These are phyloP conservation scores for Thymus quinquecostatus DNA, from an alignment of 257 asterid species.

Conservation along the genomic window DNA sequence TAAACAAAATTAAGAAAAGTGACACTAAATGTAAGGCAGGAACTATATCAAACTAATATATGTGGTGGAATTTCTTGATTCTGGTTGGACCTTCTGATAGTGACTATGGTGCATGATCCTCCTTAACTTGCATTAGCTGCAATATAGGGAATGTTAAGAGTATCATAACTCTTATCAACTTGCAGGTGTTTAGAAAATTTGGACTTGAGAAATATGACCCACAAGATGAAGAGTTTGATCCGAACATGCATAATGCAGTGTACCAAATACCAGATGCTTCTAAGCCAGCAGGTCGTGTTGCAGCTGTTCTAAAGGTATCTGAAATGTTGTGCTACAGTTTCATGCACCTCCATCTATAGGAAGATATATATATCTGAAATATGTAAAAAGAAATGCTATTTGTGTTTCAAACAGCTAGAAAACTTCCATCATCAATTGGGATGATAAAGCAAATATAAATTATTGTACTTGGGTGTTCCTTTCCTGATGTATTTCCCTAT, in stretches of 20 bases:
- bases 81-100: background rate
- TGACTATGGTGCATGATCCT: background rate
- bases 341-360: background rate
- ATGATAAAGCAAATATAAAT: background rate
- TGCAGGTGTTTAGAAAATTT: constrained; percentile 78
- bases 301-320: constrained; percentile 85
- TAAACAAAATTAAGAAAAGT: too few relatives aligned
- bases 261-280: constrained; percentile 95
- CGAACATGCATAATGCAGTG: constrained; percentile 89
- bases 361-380: constrained; percentile 6
- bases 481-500: background rate
- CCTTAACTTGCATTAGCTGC: background rate
- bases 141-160: background rate
- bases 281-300: constrained; percentile 76
- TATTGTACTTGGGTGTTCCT: background rate
- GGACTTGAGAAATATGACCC: constrained; percentile 82
- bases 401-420: background rate
- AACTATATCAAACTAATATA: background rate
- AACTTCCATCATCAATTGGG: background rate
- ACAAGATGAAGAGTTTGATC: constrained; percentile 79
- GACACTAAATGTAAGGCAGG: too few relatives aligned
- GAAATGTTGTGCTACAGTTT: background rate
- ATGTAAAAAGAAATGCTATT: background rate
- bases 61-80: background rate
- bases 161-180: background rate